A percentile compares a stretch with the other conserved stretches of the same genome.
Evolutionary conservation across 169 alveolate species (phyloP).

Genomic region (Cryptosporidium sp.): DNA sequence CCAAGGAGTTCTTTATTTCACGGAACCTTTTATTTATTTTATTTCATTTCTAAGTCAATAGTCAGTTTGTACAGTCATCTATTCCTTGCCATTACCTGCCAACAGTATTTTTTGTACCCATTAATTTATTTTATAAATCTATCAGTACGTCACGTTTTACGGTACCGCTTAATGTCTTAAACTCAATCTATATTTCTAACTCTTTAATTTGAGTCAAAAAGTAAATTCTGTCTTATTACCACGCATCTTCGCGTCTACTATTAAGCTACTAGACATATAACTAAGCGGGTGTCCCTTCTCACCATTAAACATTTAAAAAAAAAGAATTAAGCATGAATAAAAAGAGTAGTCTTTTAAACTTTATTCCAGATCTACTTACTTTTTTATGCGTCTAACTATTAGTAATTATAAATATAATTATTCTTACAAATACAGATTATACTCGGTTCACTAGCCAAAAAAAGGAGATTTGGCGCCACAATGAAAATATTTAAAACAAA

Average conservation of each 20-base stretch:
- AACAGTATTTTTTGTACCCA: neutral
- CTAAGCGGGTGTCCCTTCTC: slow-evolving; percentile 33
- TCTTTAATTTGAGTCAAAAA: neutral
- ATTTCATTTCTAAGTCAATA: neutral
- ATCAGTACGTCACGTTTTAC: slow-evolving; percentile 18
- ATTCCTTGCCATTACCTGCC: neutral
- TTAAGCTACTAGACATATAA: neutral
- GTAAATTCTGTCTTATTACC: slow-evolving; percentile 12
- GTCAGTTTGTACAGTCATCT: slow-evolving; percentile 4
- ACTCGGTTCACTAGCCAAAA: neutral
- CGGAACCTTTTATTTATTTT: neutral
- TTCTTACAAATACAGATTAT: too few relatives aligned
- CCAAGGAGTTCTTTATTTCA: neutral
- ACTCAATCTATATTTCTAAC: neutral
- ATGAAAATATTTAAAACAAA: neutral
- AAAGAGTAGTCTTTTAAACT: neutral
- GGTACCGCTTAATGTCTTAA: slow-evolving; percentile 29
- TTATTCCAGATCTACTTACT: neutral
- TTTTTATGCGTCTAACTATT: neutral
- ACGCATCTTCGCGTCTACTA: slow-evolving; percentile 10
- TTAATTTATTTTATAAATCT: neutral
- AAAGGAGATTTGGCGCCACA: neutral
- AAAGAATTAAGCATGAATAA: neutral
- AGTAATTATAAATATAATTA: neutral
- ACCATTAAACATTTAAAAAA: neutral